Evolutionary conservation across 805 yeast genomes (phyloP).

Genomic region (Vanderwaltozyma polyspora): DNA sequence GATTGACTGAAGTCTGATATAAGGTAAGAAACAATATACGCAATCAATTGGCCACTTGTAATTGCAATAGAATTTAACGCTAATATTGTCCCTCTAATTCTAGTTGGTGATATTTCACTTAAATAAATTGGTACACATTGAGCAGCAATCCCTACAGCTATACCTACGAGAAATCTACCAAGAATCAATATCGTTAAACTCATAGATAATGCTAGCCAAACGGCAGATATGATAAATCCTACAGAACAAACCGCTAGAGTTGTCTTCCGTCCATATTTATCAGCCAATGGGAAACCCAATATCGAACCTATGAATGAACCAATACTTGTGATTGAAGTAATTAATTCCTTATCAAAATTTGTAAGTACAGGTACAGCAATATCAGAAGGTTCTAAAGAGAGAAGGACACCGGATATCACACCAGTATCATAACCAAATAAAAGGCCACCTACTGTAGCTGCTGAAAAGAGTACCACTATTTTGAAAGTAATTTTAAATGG

Average conservation of each 20-base stretch:
- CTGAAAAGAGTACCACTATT: constrained; percentile 11
- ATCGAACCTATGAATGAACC: constrained; percentile 47
- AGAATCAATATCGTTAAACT: constrained; percentile 32
- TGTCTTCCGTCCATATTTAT: constrained; percentile 35
- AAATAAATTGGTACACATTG: constrained; percentile 53
- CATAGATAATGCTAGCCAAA: constrained; percentile 35
- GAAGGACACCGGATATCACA: constrained; percentile 47
- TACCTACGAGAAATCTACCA: constrained; percentile 58
- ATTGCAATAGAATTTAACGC: constrained; percentile 34
- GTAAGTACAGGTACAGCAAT: constrained; percentile 26
- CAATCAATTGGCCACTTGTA: constrained; percentile 41
- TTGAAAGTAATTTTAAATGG: constrained; percentile 16
- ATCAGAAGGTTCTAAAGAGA: constrained; percentile 34
- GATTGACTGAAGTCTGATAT: constrained; percentile 16
- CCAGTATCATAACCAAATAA: constrained; percentile 60
- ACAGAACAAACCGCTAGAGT: constrained; percentile 34
- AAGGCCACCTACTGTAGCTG: constrained; percentile 47
- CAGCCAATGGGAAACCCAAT: constrained; percentile 39
- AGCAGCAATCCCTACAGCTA: constrained; percentile 63
- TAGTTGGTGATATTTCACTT: constrained; percentile 39
- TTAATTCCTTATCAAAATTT: constrained; percentile 29
- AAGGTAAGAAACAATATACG: constrained; percentile 30
- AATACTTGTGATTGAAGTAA: constrained; percentile 37
- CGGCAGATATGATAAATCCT: constrained; percentile 37
- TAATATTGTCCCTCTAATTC: constrained; percentile 29